Evolutionary conservation across 805 yeast genomes (phyloP), one percentile per base, ranked within the genome.

Genomic region (Komagataella populi): DNA sequence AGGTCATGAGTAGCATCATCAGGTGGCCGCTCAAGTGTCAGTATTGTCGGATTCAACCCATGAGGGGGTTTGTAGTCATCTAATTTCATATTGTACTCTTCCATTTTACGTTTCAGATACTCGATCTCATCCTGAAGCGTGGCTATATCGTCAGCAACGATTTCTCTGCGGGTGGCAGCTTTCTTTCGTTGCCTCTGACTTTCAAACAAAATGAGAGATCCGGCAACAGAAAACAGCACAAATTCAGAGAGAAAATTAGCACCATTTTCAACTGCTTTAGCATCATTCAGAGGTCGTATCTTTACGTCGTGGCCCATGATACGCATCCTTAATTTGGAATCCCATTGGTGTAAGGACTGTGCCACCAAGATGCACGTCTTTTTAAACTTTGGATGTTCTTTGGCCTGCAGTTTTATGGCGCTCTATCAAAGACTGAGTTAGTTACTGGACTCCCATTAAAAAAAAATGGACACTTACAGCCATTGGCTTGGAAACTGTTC

Each of bases 161-260:
- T 72, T 52, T 81, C 88, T 53, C 83, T 73, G 54, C 87, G 75
- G 45, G 70, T 69, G 51, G 69, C 64, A 55, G 83, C 87, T 65
- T 84, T 84, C 59, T 75, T 73, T 45, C 87, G 70, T 48, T 84
- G 78, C 57, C 91, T 73, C 58, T 75, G 71, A 23, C 86, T 76
- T 62, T 88, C 96, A 61, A 75, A 86, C 10, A 87, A 60, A 8
- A 88, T 80, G 51, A 85, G 72, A 1, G 83, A 73, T 4, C 95
- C 93, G 1, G 93, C 95, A 22, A 88, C 91, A 23, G 83, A 69
- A 58, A 88, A 87, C 17, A 87, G 80, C 59, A 87, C 83, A 36
- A 81, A 63, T 62, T 87, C 96, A 47, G 91, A 83, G 10, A 87
- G 66, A 61, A 87, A 79, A 52, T 75, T 83, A 47, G 95, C 93